Evolutionary conservation across 2,329 filamentous ascomycete genomes (phyloP), one percentile per base, ranked within the genome.

Genomic region (Phialophora macrospora): DNA sequence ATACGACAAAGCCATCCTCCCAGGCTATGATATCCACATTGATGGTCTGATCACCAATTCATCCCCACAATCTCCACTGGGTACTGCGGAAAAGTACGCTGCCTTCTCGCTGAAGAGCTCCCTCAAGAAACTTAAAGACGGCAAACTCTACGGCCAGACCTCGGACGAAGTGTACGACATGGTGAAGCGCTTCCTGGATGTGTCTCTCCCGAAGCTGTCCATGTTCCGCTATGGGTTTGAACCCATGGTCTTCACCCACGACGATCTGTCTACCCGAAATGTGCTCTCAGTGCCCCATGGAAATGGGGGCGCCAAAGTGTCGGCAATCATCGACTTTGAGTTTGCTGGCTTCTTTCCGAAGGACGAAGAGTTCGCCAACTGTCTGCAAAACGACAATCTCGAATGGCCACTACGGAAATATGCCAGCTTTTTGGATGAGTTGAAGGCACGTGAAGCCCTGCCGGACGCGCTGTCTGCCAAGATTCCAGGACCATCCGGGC

Each of bases 321-420:
- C 73, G 2, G 60, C 69, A 38, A 73, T 77, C 52, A 70, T 76
- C 24, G 73, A 76, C 41, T 75, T 72, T 69, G 75, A 77, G 57
- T 74, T 73, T 58, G 72, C 75, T 34, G 74, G 73, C 17, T 75
- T 70, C 55, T 74, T 70, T 20, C 72, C 73, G 38, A 55, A 73
- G 6, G 73, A 70, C 68, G 74, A 74, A 65, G 73, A 77, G 54
- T 77, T 69, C 46, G 63, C 64, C 48, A 65, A 67, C 24, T 63
- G 49, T 5, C 41, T 71, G 22, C 65, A 66, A 41, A 67, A 68
- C 51, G 51, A 64, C 17, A 65, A 70, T 24, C 49, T 58, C n/a
- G 67, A 70, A 41, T 71, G 69, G 69, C 60, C 63, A 11, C 17
- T 63, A 22, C 28, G 56, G 9, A 58, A 60, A 32, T 71, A 65